Base-by-base conservation (phyloP, 768 basidiomycete species). In the Psilocybe cyanescens region DNA sequence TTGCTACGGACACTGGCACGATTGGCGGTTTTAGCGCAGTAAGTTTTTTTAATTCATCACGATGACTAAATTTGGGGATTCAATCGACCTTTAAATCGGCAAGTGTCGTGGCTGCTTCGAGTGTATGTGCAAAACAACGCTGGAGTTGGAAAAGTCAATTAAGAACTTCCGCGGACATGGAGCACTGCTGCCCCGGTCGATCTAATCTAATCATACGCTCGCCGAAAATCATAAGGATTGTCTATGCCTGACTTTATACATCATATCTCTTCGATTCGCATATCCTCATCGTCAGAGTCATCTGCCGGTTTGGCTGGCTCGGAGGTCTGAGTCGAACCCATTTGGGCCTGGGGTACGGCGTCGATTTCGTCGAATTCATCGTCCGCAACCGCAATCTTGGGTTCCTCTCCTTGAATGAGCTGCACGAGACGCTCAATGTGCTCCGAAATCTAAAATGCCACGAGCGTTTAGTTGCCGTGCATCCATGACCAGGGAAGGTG, bases 361-460 rank as follows among this genome's bases (percentile, higher is more conserved):
- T 66, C 64, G 31, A 67, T 54, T 37, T 68, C 67, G 11, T 71
- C 65, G 67, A 58, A 67, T 58, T 68, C 69, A 24, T 68, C 72
- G 50, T 73, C 75, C 16, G 70, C 76, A 52, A 74, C 65, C 8
- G 80, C 81, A 8, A 84, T 79, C 3, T 79, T 75, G 3, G 83
- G 86, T 70, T 96, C 94, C 0, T 89, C 85, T 1, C 93, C 83
- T 67, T 95, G 87, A 39, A 99, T 72, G n/a, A 98, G 76, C 63
- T 84, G 89, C 3, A 98, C 97, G 7, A 99, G 78, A 14, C 94
- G 86, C 69, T 95, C 94, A 44, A 97, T 91, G 47, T 91, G 89
- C 71, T 94, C 94, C 2, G 88, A 86, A 50, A 97, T 86, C 94
- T 97, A 67, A 31, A 33, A 9, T 19, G 54, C 53, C 37, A 39